Evolutionary conservation across 1,284 basidiomycete species (phyloP).

Genomic region (Ganoderma boninense): DNA sequence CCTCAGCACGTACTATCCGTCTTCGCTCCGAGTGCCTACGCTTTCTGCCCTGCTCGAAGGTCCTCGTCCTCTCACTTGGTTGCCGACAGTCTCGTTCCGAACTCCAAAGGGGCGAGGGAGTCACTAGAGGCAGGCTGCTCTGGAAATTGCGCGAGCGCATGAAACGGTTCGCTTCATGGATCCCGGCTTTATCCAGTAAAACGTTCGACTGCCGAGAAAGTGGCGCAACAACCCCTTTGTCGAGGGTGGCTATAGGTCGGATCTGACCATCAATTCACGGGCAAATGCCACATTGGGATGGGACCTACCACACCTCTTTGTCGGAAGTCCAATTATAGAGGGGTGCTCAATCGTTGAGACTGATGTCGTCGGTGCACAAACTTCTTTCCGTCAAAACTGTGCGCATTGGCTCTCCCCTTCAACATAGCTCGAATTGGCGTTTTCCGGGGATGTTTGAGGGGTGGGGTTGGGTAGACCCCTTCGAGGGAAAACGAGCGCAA

Average conservation of each 20-base stretch:
- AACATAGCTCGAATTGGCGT: too few species aligned
- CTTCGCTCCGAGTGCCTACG: constrained; percentile 54
- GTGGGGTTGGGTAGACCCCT: too few species aligned
- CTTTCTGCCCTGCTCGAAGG: constrained; percentile 64
- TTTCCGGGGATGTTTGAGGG: too few species aligned
- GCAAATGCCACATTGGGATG: too few species aligned
- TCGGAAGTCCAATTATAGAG: too few species aligned
- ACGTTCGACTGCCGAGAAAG: constrained; percentile 76
- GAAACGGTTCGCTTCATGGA: constrained; percentile 71
- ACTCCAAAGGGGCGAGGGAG: constrained; percentile 59
- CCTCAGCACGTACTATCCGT: constrained; percentile 47
- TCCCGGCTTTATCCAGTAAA: constrained; percentile 75
- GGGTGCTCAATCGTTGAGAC: too few species aligned
- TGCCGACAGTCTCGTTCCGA: constrained; percentile 55
- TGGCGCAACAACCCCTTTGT: constrained; percentile 93
- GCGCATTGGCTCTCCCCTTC: too few species aligned
- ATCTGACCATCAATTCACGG: too few species aligned
- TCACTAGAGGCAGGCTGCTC: constrained; percentile 59
- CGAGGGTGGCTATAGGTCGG: constrained; percentile 66
- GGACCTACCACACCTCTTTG: too few species aligned
- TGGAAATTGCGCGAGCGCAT: constrained; percentile 66
- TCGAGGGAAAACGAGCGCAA: too few species aligned
- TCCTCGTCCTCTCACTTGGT: constrained; percentile 69
- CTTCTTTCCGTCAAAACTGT: too few species aligned
- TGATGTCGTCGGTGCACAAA: too few species aligned